Evolutionary conservation across 176 grass and related monocot genomes (phyloP), one percentile per base, ranked within the genome.

Genomic region (Cenchrus americanus): DNA sequence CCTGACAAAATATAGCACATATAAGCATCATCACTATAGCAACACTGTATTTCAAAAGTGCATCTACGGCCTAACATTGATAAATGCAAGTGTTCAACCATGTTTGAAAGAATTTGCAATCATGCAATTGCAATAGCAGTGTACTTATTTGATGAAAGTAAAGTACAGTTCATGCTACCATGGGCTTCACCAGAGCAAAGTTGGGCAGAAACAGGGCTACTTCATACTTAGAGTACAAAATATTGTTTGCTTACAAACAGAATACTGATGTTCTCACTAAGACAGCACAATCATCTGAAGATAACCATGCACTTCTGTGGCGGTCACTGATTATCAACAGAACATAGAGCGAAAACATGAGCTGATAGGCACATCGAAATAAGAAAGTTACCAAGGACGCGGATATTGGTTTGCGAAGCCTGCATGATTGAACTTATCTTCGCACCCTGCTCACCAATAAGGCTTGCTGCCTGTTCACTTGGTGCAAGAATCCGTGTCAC

Each of bases 341-440:
- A 80, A 89, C 15, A 15, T 69, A 80, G 13, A 22, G 15, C 21
- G 1, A 46, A 62, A 71, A 83, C 22, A 10, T 71, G n/a, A 83
- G 66, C 46, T 70, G 47, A 69, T 44, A 53, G 68, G 50, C 53
- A 44, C 11, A 69, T 60, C 44, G 69, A 66, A 80, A 18, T 34
- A 69, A 80, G 66, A 46, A 82, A 82, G 52, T 75, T 91, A 91
- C 78, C 85, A 80, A 91, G 75, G 64, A 91, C 55, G 74, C 19
- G 52, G 50, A 91, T 91, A 66, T 73, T 65, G 19, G 89, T 88
- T 79, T 87, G 71, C 62, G 85, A 88, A 84, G 89, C 82, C 80
- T 84, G 26, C 84, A 80, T 72, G 57, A 91, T 84, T 73, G 61
- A 91, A 61, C 62, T 74, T 73, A 91, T 87, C 47, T 74, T 13